phyloP scores from a whole-genome alignment of 441 rosid species.

The Populus hybrid region DNA sequence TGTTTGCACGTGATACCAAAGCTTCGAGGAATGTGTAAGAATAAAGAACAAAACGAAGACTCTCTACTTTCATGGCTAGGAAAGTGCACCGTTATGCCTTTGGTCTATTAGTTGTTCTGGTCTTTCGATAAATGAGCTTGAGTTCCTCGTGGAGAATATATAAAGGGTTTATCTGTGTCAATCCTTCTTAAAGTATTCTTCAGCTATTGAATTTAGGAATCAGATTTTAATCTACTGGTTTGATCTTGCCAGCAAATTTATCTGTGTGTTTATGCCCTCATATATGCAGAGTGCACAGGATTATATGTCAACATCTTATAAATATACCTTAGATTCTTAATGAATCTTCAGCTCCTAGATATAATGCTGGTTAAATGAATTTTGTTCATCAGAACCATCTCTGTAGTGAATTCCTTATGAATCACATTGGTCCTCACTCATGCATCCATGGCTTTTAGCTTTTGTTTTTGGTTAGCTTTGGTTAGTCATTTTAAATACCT shows the following conservation, averaged over 20 bases:
- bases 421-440: not conserved
- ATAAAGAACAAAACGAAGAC: not conserved
- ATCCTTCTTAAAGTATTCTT: not conserved
- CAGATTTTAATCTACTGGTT: not conserved
- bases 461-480: not conserved
- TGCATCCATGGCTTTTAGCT: not conserved
- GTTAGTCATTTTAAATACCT: not conserved
- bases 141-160: not conserved
- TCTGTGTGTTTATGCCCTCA: not conserved
- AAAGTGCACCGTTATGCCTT: not conserved
- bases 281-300: not conserved
- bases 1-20: slow-evolving; percentile 95
- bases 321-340: not conserved
- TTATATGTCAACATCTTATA: not conserved
- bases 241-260: not conserved
- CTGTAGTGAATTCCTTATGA: not conserved
- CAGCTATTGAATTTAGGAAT: not conserved
- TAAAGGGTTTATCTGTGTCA: not conserved
- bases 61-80: slow-evolving; percentile 6
- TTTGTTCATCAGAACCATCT: not conserved
- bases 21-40: slow-evolving; percentile 92
- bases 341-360: not conserved
- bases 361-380: not conserved
- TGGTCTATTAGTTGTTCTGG: not conserved
- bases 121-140: not conserved